Conservation (phyloP, 345 rosid species). For the Luvunga scandens region DNA sequence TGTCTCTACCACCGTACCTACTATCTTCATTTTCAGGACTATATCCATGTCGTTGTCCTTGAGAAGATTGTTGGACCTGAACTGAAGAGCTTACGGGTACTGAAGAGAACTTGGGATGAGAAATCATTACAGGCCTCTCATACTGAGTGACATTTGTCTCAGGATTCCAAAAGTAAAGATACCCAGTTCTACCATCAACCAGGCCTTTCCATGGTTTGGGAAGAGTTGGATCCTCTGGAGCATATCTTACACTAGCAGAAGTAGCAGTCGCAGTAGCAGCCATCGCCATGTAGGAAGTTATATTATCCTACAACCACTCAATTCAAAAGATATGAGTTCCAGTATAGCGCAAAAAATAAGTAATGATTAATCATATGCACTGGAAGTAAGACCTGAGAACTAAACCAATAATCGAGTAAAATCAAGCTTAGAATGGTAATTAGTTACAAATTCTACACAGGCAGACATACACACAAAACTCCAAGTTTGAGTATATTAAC, state of each 20-base stretch:
- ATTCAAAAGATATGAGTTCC: background rate
- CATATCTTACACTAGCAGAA: slow-evolving; percentile 61
- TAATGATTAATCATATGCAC: background rate
- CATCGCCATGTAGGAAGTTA: slow-evolving; percentile 29
- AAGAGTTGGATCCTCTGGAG: slow-evolving; percentile 88
- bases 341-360: background rate
- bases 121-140: slow-evolving; percentile 54
- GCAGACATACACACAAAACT: background rate
- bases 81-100: slow-evolving; percentile 52
- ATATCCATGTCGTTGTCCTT: slow-evolving; percentile 29
- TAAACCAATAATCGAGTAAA: background rate
- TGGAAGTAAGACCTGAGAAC: background rate
- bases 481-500: background rate
- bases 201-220: slow-evolving; percentile 98
- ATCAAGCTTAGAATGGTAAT: background rate
- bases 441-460: background rate
- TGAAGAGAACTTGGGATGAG: slow-evolving; percentile 33
- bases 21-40: slow-evolving; percentile 58
- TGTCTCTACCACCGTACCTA: slow-evolving; percentile 39
- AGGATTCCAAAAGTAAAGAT: slow-evolving; percentile 94
- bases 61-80: slow-evolving; percentile 57
- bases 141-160: slow-evolving; percentile 95
- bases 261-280: slow-evolving; percentile 67
- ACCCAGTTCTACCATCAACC: slow-evolving; percentile 89
- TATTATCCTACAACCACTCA: slow-evolving; percentile 5